These are phyloP conservation scores for Lipomyces yarrowii DNA, from an alignment of 1,139 yeast genomes.

Conservation along the genomic window DNA sequence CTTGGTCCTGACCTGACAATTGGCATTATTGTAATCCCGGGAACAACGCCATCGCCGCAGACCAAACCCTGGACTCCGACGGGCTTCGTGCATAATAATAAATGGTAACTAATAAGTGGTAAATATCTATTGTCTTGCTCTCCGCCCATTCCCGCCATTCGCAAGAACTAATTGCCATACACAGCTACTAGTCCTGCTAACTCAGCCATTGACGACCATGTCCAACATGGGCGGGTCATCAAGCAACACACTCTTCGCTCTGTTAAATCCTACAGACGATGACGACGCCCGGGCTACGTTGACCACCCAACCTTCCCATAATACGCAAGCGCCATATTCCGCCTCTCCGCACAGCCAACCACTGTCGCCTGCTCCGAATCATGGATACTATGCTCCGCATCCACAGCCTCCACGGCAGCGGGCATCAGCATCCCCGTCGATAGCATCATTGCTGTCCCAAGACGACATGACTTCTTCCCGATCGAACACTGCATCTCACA, in stretches of 20 bases:
- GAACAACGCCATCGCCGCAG: no score
- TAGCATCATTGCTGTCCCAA: conserved; percentile 17
- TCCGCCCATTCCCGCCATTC: background rate
- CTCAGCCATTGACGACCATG: background rate
- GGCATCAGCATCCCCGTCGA: conserved; percentile 21
- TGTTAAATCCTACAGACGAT: conserved; percentile 19
- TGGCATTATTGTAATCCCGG: no score
- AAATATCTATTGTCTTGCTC: background rate
- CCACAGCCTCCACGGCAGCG: conserved; percentile 11
- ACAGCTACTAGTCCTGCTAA: background rate
- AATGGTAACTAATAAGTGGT: no score
- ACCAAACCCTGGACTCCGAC: background rate
- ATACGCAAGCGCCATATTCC: background rate
- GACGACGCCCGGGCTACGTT: conserved; percentile 1
- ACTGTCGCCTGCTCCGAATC: background rate
- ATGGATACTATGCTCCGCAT: background rate
- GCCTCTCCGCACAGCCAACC: conserved; percentile 4
- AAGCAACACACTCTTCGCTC: conserved; percentile 16
- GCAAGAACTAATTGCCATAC: background rate
- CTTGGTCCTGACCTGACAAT: no score
- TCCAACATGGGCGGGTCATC: background rate
- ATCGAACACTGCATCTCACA: background rate
- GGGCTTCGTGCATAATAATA: background rate
- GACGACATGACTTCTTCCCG: conserved; percentile 7
- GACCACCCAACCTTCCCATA: conserved; percentile 2